phyloP scores from a whole-genome alignment of 2,329 filamentous ascomycete genomes.

The Colletotrichum spinosum region DNA sequence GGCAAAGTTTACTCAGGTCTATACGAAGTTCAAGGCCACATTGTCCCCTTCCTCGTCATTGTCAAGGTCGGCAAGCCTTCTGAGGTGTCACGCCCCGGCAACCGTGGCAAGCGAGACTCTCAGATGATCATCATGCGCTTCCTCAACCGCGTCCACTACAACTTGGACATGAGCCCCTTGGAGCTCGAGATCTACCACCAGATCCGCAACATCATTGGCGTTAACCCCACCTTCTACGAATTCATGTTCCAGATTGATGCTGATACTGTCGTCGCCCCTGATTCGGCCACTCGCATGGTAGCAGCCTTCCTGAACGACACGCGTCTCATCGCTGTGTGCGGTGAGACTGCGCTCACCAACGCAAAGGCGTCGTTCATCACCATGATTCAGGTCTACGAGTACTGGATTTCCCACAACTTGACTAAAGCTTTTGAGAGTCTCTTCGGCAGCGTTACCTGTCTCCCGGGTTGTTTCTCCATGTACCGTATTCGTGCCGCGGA shows the following conservation, averaged over 20 bases:
- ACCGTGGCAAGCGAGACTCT: slow-evolving; percentile 98
- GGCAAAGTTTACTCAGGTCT: slow-evolving; percentile 98
- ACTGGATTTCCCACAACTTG: slow-evolving; percentile 98
- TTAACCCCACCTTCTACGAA: slow-evolving; percentile 98
- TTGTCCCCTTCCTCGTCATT: slow-evolving; percentile 95
- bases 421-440: slow-evolving; percentile 97
- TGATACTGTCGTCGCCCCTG: slow-evolving; percentile 91
- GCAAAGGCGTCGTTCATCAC: slow-evolving; percentile 93
- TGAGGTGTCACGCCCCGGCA: slow-evolving; percentile 93
- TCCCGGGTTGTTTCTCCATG: slow-evolving; percentile 99
- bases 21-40: slow-evolving; percentile 97
- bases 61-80: slow-evolving; percentile 99
- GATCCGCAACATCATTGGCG: slow-evolving; percentile 97
- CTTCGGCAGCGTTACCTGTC: slow-evolving; percentile 96
- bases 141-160: slow-evolving; percentile 99
- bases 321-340: slow-evolving; percentile 91
- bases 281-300: slow-evolving; percentile 93
- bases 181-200: slow-evolving; percentile 99
- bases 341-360: slow-evolving; percentile 93
- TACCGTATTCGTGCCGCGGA: slow-evolving; percentile 96
- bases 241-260: slow-evolving; percentile 97
- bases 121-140: slow-evolving; percentile 99
- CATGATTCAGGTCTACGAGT: slow-evolving; percentile 99
- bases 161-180: slow-evolving; percentile 92
- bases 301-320: slow-evolving; percentile 92